Percentiles rank a stretch among this genome's conserved stretches.
Conservation (phyloP, 163 green algal species). For the Picocystis sp. region DNA sequence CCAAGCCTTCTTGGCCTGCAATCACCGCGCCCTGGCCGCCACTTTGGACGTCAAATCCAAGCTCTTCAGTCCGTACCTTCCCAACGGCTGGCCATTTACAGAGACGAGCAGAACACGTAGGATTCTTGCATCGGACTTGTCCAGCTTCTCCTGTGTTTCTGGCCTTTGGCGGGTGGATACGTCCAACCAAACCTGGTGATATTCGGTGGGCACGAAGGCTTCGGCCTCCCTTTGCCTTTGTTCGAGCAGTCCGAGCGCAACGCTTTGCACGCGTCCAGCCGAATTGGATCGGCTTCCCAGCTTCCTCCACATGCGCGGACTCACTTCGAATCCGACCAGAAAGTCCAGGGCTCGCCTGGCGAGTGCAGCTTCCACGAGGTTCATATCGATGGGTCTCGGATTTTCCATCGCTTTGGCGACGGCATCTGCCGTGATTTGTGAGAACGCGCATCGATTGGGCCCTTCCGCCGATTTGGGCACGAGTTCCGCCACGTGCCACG, state of each 20-base stretch:
- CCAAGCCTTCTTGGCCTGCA: neutral
- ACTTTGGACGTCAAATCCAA: neutral
- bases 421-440: constrained; percentile 16
- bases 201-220: constrained; percentile 20
- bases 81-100: too few species aligned
- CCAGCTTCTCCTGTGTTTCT: constrained; percentile 7
- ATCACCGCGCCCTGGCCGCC: neutral
- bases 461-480: too few species aligned
- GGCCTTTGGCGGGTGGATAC: too few species aligned
- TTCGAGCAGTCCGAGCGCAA: constrained; percentile 63
- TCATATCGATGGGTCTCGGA: constrained; percentile 27
- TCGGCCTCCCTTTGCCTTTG: constrained; percentile 60
- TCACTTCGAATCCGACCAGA: constrained; percentile 72
- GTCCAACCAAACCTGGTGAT: too few species aligned
- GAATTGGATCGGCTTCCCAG: constrained; percentile 34
- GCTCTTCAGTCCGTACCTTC: too few species aligned
- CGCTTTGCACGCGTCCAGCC: constrained; percentile 73
- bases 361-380: constrained; percentile 75
- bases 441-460: too few species aligned
- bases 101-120: too few species aligned
- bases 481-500: constrained; percentile 59
- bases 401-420: constrained; percentile 41
- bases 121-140: constrained; percentile 2
- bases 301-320: constrained; percentile 76
- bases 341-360: constrained; percentile 72